phyloP scores from a whole-genome alignment of 768 basidiomycete genomes.

The Cystofilobasidium capitatum region DNA sequence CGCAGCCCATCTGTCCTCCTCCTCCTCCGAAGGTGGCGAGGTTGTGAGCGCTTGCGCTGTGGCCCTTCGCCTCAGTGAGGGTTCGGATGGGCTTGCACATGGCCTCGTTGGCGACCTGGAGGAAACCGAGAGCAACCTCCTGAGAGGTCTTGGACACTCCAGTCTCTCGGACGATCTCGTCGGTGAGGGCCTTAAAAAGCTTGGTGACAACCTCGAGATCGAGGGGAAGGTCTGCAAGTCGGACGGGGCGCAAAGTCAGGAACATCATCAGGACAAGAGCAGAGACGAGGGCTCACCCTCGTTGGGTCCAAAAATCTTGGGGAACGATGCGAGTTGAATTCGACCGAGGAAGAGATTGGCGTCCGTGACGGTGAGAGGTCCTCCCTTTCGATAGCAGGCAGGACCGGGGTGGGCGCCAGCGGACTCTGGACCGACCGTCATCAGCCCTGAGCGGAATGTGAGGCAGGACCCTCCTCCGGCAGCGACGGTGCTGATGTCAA shows the following conservation, averaged over 20 bases:
- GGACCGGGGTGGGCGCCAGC: constrained; percentile 28
- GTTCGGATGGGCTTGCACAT: constrained; percentile 23
- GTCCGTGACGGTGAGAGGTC: constrained; percentile 34
- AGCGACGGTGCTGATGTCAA: constrained; percentile 24
- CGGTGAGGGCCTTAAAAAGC: constrained; percentile 27
- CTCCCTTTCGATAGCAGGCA: constrained; percentile 32
- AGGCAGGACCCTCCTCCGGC: constrained; percentile 31
- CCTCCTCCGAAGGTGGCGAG: constrained; percentile 23
- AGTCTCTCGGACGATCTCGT: constrained; percentile 26
- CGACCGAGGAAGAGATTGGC: constrained; percentile 35
- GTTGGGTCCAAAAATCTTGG: constrained; percentile 27
- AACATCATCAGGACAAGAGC: constrained; percentile 23
- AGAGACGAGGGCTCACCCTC: constrained; percentile 29
- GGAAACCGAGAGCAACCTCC: background rate
- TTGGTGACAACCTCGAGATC: no score
- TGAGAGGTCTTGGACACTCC: background rate
- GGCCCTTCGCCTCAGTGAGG: constrained; percentile 20
- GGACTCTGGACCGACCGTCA: constrained; percentile 31
- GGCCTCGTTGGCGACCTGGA: constrained; percentile 30
- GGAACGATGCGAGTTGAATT: constrained; percentile 29
- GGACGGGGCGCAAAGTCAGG: constrained; percentile 26
- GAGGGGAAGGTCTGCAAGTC: no score
- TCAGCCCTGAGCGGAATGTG: constrained; percentile 30
- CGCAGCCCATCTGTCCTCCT: constrained; percentile 81
- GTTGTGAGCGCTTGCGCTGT: constrained; percentile 3